These are phyloP conservation scores for Wickerhamomyces kurtzmanii DNA, from an alignment of 805 yeast genomes.

Conservation along the genomic window DNA sequence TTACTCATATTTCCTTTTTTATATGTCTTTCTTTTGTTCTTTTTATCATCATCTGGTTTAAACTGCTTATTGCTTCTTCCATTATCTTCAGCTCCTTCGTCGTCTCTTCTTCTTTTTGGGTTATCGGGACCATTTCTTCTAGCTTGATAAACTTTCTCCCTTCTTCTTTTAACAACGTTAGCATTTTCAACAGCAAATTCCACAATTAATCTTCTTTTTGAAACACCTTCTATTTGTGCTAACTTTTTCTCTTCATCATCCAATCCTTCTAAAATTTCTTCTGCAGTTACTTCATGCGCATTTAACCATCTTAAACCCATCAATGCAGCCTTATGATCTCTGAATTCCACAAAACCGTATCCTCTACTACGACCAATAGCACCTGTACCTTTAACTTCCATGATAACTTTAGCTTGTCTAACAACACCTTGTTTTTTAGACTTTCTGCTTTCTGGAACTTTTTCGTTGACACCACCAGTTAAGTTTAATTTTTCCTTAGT, in stretches of 20 bases:
- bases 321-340: conserved; percentile 85
- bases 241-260: conserved; percentile 54
- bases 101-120: conserved; percentile 16
- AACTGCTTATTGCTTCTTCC: conserved; percentile 5
- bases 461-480: conserved; percentile 28
- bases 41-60: conserved; percentile 11
- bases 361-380: conserved; percentile 90
- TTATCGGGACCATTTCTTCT: conserved; percentile 22
- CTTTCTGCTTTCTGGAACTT: conserved; percentile 36
- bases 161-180: conserved; percentile 83
- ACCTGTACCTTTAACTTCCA: conserved; percentile 86
- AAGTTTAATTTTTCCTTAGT: conserved; percentile 47
- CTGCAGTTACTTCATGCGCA: conserved; percentile 72
- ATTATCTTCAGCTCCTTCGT: conserved; percentile 13
- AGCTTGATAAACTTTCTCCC: conserved; percentile 46
- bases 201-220: conserved; percentile 69
- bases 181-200: conserved; percentile 97
- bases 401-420: conserved; percentile 85
- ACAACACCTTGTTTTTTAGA: conserved; percentile 84
- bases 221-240: conserved; percentile 41
- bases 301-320: conserved; percentile 97
- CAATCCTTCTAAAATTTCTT: conserved; percentile 65
- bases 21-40: conserved; percentile 11
- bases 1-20: conserved; percentile 37
- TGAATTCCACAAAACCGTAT: conserved; percentile 88